Percentiles rank a stretch among this genome's conserved stretches.
Conservation (phyloP, 2,329 filamentous ascomycete genomes). For the Cladosporium sp. region DNA sequence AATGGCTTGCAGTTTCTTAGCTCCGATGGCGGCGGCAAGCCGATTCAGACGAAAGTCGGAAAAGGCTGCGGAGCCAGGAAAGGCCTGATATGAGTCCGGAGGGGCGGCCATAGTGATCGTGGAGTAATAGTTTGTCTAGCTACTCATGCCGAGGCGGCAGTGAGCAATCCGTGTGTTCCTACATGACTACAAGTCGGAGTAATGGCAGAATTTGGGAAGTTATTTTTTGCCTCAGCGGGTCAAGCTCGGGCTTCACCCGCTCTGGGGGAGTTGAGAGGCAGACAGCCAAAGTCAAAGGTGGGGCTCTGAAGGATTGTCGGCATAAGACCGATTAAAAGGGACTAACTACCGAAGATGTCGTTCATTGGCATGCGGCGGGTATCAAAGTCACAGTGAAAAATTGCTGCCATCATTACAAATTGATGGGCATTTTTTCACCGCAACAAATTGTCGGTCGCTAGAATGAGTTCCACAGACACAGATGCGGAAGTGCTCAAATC, state of each 20-base stretch:
- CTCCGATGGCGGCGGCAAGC: conserved; percentile 41
- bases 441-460: no score
- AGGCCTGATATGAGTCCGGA: conserved; percentile 34
- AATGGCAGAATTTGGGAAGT: conserved; percentile 5
- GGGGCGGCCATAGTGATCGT: conserved; percentile 13
- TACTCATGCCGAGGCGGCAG: conserved; percentile 9
- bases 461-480: no score
- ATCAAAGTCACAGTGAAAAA: no score
- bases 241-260: conserved; percentile 1
- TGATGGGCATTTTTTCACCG: no score
- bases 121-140: background rate
- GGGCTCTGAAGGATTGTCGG: background rate
- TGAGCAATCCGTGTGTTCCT: conserved; percentile 10
- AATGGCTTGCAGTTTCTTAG: conserved; percentile 42
- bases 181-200: conserved; percentile 9
- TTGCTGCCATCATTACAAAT: no score
- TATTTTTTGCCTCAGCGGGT: conserved; percentile 2
- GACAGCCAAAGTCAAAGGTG: background rate
- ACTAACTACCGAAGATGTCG: no score
- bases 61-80: conserved; percentile 51
- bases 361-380: no score
- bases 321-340: no score
- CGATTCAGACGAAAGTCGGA: conserved; percentile 44
- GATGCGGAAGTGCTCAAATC: no score
- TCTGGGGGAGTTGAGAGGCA: background rate